Percentiles rank a stretch among this genome's conserved stretches.
phyloP scores from a whole-genome alignment of 768 basidiomycete species.

The Suillus plorans region DNA sequence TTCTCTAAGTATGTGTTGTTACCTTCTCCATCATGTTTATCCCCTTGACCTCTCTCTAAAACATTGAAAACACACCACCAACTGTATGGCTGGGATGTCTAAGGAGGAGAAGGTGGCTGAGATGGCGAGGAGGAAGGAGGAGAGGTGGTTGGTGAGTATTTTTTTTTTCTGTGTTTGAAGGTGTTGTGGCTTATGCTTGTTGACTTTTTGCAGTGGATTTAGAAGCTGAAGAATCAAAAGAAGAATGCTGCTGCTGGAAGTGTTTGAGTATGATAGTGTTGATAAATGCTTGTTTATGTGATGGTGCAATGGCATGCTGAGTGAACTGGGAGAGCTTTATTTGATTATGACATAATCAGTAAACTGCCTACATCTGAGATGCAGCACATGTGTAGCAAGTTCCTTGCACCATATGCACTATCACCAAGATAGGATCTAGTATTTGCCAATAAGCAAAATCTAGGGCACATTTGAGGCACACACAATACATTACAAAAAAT shows the following conservation, averaged over 20 bases:
- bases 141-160: slow-evolving; percentile 74
- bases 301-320: neutral
- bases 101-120: slow-evolving; percentile 96
- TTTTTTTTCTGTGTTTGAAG: neutral
- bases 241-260: slow-evolving; percentile 39
- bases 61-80: slow-evolving; percentile 14
- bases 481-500: neutral
- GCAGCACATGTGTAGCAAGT: neutral
- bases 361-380: neutral
- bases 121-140: slow-evolving; percentile 89
- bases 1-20: neutral
- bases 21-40: slow-evolving; percentile 1
- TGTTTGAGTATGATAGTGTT: neutral
- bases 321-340: neutral
- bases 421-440: neutral
- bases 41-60: slow-evolving; percentile 12
- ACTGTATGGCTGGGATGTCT: slow-evolving; percentile 49
- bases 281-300: neutral
- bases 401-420: neutral
- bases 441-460: neutral
- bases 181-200: slow-evolving; percentile 1
- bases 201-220: slow-evolving; percentile 57
- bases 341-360: neutral
- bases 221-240: slow-evolving; percentile 80
- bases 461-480: too few relatives aligned